Percentiles rank a stretch among this genome's conserved stretches.
Evolutionary conservation across 805 yeast genomes (phyloP).

Genomic region (Torulaspora microellipsoides): DNA sequence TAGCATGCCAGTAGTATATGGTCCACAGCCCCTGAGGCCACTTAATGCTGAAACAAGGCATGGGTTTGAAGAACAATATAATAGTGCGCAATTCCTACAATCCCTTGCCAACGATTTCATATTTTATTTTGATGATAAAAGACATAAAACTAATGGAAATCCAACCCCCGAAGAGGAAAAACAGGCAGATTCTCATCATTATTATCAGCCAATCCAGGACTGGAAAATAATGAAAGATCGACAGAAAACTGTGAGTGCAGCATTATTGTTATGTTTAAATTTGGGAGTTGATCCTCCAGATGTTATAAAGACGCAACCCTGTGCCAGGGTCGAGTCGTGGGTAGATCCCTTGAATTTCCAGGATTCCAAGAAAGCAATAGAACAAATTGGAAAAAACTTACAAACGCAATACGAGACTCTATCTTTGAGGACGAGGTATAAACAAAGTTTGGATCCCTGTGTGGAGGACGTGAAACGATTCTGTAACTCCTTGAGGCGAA

Average conservation of each 20-base stretch:
- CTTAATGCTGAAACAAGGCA: conserved; percentile 58
- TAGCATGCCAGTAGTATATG: conserved; percentile 28
- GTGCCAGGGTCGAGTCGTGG: conserved; percentile 91
- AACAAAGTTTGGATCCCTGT: conserved; percentile 88
- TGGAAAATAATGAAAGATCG: conserved; percentile 91
- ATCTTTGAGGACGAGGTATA: conserved; percentile 81
- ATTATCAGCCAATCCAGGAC: conserved; percentile 70
- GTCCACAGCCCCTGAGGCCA: conserved; percentile 41
- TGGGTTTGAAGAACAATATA: conserved; percentile 58
- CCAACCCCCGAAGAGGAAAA: conserved; percentile 60
- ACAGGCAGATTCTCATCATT: conserved; percentile 38
- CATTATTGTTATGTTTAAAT: conserved; percentile 83
- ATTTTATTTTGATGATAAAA: conserved; percentile 84
- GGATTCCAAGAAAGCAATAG: conserved; percentile 87
- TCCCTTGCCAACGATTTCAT: conserved; percentile 62
- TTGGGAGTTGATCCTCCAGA: conserved; percentile 98
- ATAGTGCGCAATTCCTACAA: conserved; percentile 47
- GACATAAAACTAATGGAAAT: conserved; percentile 86
- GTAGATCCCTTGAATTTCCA: conserved; percentile 77
- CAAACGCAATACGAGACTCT: conserved; percentile 88
- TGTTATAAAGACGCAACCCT: conserved; percentile 84
- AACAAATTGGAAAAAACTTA: conserved; percentile 80
- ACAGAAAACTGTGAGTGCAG: conserved; percentile 90
- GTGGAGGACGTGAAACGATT: conserved; percentile 93
- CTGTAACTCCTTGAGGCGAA: conserved; percentile 81